Evolutionary conservation across 2,329 filamentous ascomycete species (phyloP).

Genomic region (Berkeleyomyces rouxiae): DNA sequence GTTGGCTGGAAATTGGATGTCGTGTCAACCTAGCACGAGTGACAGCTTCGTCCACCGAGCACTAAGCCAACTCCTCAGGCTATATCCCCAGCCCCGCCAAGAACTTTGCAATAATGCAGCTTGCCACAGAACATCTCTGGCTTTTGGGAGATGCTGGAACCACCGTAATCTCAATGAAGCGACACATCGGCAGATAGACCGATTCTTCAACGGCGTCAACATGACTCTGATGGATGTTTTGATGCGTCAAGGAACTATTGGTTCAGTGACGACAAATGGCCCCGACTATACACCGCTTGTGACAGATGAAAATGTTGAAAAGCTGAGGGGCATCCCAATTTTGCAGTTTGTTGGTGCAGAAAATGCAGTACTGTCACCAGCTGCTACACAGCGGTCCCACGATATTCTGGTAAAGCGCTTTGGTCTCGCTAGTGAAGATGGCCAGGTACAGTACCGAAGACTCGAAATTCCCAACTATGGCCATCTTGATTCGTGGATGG

Average conservation of each 20-base stretch:
- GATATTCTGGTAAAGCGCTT: constrained; percentile 36
- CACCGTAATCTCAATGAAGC: constrained; percentile 49
- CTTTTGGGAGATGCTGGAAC: constrained; percentile 47
- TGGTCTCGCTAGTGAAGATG: constrained; percentile 21
- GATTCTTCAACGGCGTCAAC: constrained; percentile 45
- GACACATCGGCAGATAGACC: constrained; percentile 44
- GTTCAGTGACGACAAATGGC: constrained; percentile 34
- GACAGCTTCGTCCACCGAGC: constrained; percentile 32
- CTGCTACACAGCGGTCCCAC: constrained; percentile 36
- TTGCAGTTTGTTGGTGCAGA: constrained; percentile 38
- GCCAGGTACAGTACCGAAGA: constrained; percentile 31
- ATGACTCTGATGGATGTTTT: constrained; percentile 41
- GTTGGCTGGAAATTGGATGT: constrained; percentile 38
- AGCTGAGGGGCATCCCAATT: constrained; percentile 36
- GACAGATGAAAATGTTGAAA: constrained; percentile 31
- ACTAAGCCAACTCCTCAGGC: constrained; percentile 39
- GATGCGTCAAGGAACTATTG: constrained; percentile 36
- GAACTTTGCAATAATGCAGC: constrained; percentile 45
- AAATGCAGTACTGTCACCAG: constrained; percentile 38
- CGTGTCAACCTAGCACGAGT: constrained; percentile 29
- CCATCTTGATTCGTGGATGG: constrained; percentile 47
- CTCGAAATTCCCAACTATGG: constrained; percentile 40
- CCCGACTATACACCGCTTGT: constrained; percentile 32
- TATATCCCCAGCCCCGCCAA: constrained; percentile 35
- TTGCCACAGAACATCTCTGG: constrained; percentile 43